Base-by-base conservation (phyloP, 2,329 filamentous ascomycete species). In the Lomentospora prolificans region DNA sequence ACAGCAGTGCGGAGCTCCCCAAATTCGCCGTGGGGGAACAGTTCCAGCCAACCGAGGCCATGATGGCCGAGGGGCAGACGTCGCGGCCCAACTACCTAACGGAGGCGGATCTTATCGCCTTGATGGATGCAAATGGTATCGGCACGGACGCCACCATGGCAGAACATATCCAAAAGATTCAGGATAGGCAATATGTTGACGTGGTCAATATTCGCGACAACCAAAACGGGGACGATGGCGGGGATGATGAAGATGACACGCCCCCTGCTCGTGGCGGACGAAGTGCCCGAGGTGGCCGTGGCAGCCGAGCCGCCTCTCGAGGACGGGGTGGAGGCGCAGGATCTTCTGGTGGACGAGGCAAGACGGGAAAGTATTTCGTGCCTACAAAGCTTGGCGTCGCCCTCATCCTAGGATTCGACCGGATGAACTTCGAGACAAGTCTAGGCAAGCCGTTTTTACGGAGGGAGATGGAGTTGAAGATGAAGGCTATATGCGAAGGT, bases 91-190 rank as follows among this genome's bases (percentile, higher is more conserved):
- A 79, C 22, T 96, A 95, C 66, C 77, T 99, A 28, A 97, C 94
- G 0, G 94, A 99, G 67, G 91, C 94, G 0, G 94, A 99, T 67
- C 77, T 99, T 25, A 96, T 99, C 66, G 87, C 87, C 3, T 79
- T 99, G 9, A 99, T 99, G 94, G 94, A 99, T 72, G 91, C 90
- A 48, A 99, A 99, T 66, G 94, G 94, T 2, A 99, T 99, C 60
- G 94, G 94, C 10, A 99, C 94, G 8, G 94, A 99, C 72, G 94
- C 94, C 5, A 99, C 94, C 1, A 99, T 99, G 94, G 94, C 94
- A 0, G 94, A 99, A 64, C 94, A 99, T 66, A 99, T 99, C 64
- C 84, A 89, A 58, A 99, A 92, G 70, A 95, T 99, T 63, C 90
- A 97, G 69, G 83, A 91, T 57, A 79, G 94, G 58, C 79, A 91